A percentile compares a stretch with the other conserved stretches of the same genome.
Conservation (phyloP, 129 eudicot species). For the Daucus carota region DNA sequence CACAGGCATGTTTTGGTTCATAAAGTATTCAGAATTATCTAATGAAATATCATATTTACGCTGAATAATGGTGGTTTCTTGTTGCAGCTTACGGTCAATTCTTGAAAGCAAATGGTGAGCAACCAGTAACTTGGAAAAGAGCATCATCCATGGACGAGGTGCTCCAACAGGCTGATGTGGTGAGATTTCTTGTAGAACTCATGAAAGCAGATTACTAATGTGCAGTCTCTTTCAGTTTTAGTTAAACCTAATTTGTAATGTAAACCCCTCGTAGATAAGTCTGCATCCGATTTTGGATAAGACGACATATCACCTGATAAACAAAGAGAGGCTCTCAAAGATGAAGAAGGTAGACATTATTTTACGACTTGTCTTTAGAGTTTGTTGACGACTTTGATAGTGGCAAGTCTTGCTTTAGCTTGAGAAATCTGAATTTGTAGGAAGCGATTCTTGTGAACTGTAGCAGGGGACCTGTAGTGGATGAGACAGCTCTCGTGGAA, state of each 20-base stretch:
- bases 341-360: slow-evolving; percentile 70
- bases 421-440: slow-evolving; percentile 26
- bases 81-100: slow-evolving; percentile 94
- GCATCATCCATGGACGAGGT: slow-evolving; percentile 95
- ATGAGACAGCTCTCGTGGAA: slow-evolving; percentile 94
- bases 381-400: neutral
- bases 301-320: slow-evolving; percentile 95
- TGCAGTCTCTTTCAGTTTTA: neutral
- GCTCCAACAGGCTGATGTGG: slow-evolving; percentile 85
- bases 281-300: slow-evolving; percentile 94
- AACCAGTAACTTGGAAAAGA: slow-evolving; percentile 92
- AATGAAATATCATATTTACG: neutral
- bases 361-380: neutral
- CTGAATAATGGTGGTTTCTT: neutral
- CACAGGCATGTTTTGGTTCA: slow-evolving; percentile 52
- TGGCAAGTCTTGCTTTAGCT: slow-evolving; percentile 1
- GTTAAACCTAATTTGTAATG: neutral
- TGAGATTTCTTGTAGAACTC: slow-evolving; percentile 19
- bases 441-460: slow-evolving; percentile 94
- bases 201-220: neutral
- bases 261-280: slow-evolving; percentile 57
- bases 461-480: slow-evolving; percentile 95
- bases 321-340: slow-evolving; percentile 81
- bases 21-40: neutral
- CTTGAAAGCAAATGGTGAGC: slow-evolving; percentile 91